Conservation (phyloP, 2,329 filamentous ascomycete genomes). For the Lasiodiplodia citricola region DNA sequence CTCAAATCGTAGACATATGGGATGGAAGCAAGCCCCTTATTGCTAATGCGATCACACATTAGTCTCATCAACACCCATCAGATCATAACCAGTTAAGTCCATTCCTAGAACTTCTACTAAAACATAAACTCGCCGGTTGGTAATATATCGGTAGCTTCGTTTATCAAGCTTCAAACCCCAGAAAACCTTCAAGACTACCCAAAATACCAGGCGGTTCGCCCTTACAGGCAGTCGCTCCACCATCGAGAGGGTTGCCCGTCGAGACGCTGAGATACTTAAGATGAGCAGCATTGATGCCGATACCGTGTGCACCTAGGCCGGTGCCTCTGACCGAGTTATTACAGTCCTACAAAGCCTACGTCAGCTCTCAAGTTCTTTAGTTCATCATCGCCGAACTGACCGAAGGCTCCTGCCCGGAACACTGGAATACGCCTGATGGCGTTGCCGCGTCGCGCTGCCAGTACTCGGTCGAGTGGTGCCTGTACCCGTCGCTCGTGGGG, state of each 20-base stretch:
- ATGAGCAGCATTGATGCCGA: conserved; percentile 17
- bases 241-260: conserved; percentile 13
- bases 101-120: too few relatives aligned
- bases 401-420: conserved; percentile 4
- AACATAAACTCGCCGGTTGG: not conserved
- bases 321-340: conserved; percentile 16
- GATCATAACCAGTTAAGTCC: too few relatives aligned
- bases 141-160: not conserved
- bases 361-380: not conserved
- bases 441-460: conserved; percentile 19
- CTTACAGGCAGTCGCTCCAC: not conserved
- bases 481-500: conserved; percentile 10
- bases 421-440: not conserved
- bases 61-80: too few relatives aligned
- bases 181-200: not conserved
- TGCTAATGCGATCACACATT: too few relatives aligned
- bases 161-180: not conserved
- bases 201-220: not conserved
- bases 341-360: not conserved
- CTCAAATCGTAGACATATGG: too few relatives aligned
- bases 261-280: conserved; percentile 5
- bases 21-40: too few relatives aligned
- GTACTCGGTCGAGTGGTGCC: conserved; percentile 23
- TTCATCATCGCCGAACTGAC: not conserved
- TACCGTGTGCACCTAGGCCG: not conserved